Evolutionary conservation across 148 eudicot genomes (phyloP).

Genomic region (Diospyros kaki): DNA sequence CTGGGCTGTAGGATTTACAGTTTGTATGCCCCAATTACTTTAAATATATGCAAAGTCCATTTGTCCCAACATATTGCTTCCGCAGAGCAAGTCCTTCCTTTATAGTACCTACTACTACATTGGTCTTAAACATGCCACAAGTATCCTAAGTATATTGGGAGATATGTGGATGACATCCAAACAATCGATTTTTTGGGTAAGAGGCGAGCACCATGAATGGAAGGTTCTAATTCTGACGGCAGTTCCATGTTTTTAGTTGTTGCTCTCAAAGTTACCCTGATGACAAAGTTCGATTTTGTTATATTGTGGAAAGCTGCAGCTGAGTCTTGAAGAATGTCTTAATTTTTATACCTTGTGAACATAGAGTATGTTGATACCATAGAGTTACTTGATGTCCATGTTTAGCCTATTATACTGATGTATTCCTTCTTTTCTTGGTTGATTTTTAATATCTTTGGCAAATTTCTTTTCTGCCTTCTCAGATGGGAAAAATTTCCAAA

Average conservation of each 20-base stretch:
- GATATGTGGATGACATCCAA: neutral
- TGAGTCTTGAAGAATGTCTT: neutral
- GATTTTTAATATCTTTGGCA: conserved; percentile 4
- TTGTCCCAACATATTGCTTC: neutral
- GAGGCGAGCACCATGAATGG: neutral
- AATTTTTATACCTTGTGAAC: neutral
- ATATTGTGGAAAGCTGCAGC: neutral
- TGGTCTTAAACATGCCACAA: neutral
- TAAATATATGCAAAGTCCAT: neutral
- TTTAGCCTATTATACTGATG: neutral
- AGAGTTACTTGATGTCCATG: neutral
- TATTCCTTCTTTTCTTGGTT: conserved; percentile 1
- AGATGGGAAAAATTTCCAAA: conserved; percentile 81
- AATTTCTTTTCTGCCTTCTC: conserved; percentile 18
- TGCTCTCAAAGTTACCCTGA: neutral
- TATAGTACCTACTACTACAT: neutral
- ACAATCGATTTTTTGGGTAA: neutral
- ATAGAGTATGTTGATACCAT: neutral
- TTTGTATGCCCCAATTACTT: neutral
- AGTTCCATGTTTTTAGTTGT: neutral
- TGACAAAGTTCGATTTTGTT: neutral
- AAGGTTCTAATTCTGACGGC: neutral
- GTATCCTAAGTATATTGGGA: neutral
- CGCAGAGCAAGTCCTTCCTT: neutral
- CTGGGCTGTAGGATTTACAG: neutral